Conservation (phyloP, 352 stramenopile species). For the Phytopythium chamaehyphon region DNA sequence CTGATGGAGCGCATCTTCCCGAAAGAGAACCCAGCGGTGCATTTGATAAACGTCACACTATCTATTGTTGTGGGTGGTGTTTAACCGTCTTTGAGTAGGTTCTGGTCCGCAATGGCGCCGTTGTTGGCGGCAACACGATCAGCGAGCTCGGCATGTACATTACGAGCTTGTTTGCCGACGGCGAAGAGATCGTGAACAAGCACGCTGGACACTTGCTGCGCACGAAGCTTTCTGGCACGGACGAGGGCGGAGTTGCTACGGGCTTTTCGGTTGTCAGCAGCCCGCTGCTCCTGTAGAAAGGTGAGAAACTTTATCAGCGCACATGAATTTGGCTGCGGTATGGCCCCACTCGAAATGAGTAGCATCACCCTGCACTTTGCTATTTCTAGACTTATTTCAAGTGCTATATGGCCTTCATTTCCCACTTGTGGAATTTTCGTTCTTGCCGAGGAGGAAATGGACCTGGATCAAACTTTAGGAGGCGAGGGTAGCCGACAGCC, state of each 20-base stretch:
- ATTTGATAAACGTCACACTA: conserved; percentile 6
- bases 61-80: conserved; percentile 8
- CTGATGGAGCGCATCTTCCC: conserved; percentile 97
- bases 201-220: conserved; percentile 94
- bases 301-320: background rate
- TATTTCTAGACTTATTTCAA: conserved; percentile 1
- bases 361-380: background rate
- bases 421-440: too few species aligned
- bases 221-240: conserved; percentile 93
- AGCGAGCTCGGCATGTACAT: conserved; percentile 96
- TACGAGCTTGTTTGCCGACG: conserved; percentile 77
- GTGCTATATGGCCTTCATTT: background rate
- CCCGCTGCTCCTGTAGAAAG: conserved; percentile 77
- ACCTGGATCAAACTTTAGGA: background rate
- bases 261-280: conserved; percentile 93
- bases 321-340: background rate
- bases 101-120: conserved; percentile 74
- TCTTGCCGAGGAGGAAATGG: background rate
- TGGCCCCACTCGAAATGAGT: too few species aligned
- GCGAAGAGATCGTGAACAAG: conserved; percentile 89
- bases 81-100: conserved; percentile 22
- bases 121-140: conserved; percentile 81
- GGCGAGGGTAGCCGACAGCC: conserved; percentile 1
- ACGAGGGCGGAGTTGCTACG: conserved; percentile 96
- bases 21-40: conserved; percentile 60